A percentile compares a stretch with the other conserved stretches of the same genome.
Evolutionary conservation across 768 basidiomycete genomes (phyloP).

Genomic region (Phanerochaete sordida): DNA sequence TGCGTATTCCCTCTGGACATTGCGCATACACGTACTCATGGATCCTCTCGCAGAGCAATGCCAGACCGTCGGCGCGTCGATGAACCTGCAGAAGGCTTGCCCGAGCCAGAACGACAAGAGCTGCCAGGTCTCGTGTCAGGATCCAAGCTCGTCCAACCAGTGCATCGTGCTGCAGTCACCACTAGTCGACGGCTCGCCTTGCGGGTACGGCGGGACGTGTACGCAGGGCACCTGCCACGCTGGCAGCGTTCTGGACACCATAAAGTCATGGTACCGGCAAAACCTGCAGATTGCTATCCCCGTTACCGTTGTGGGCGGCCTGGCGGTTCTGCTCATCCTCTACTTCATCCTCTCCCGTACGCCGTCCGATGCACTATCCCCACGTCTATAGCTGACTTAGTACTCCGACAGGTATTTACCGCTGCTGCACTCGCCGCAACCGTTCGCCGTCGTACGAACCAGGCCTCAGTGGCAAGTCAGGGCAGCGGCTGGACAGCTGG

Average conservation of each 20-base stretch:
- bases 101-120: slow-evolving; percentile 56
- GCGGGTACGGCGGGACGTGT: slow-evolving; percentile 77
- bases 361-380: slow-evolving; percentile 18
- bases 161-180: slow-evolving; percentile 70
- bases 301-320: slow-evolving; percentile 66
- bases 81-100: slow-evolving; percentile 67
- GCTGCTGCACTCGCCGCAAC: slow-evolving; percentile 22
- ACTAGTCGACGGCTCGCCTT: slow-evolving; percentile 80
- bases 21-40: background rate
- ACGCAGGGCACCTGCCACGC: slow-evolving; percentile 55
- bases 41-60: slow-evolving; percentile 60
- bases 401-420: slow-evolving; percentile 27
- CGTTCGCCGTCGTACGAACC: background rate
- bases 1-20: slow-evolving; percentile 31
- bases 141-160: slow-evolving; percentile 54
- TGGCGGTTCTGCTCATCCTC: slow-evolving; percentile 58
- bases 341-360: slow-evolving; percentile 44
- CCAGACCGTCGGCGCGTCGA: slow-evolving; percentile 63
- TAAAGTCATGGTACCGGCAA: slow-evolving; percentile 70
- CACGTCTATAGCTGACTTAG: slow-evolving; percentile 19
- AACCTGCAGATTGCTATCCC: slow-evolving; percentile 82
- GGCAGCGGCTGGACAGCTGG: slow-evolving; percentile 10
- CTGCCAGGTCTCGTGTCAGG: slow-evolving; percentile 80
- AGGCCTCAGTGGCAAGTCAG: background rate
- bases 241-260: slow-evolving; percentile 54